phyloP scores from a whole-genome alignment of 2,329 filamentous ascomycete species.

The Achaetomium macrosporum region DNA sequence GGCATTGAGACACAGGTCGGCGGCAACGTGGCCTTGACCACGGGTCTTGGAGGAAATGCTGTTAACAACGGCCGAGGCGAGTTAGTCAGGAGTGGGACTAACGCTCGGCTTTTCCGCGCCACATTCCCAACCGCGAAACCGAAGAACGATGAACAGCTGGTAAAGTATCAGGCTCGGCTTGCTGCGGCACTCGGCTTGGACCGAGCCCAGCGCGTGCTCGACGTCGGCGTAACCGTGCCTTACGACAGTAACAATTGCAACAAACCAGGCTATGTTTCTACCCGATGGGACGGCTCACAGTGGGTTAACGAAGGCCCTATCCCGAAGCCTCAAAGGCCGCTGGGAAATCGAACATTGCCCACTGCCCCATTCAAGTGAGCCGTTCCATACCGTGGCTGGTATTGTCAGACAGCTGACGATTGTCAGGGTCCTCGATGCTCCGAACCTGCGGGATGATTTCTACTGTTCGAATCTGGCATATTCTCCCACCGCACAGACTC shows the following conservation, averaged over 20 bases:
- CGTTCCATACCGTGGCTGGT: neutral
- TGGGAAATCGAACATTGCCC: constrained; percentile 49
- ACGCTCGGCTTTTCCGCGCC: constrained; percentile 59
- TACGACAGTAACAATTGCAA: constrained; percentile 14
- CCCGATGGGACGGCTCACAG: constrained; percentile 39
- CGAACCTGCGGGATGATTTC: constrained; percentile 85
- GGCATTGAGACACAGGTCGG: constrained; percentile 48
- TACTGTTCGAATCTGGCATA: constrained; percentile 92
- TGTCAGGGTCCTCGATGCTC: constrained; percentile 74
- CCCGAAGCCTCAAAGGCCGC: constrained; percentile 11
- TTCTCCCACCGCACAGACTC: constrained; percentile 63
- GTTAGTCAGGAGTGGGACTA: constrained; percentile 63
- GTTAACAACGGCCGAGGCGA: constrained; percentile 59
- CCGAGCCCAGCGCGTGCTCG: constrained; percentile 59
- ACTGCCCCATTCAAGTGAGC: constrained; percentile 70
- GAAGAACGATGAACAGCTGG: constrained; percentile 52
- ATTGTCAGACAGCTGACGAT: constrained; percentile 5
- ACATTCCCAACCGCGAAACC: constrained; percentile 39
- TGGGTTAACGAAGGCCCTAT: constrained; percentile 31
- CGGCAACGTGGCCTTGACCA: constrained; percentile 66
- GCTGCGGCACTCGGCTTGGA: constrained; percentile 79
- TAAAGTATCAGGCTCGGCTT: constrained; percentile 67
- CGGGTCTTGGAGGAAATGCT: constrained; percentile 56
- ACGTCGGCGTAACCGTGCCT: constrained; percentile 36
- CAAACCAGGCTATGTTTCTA: constrained; percentile 11